Base-by-base conservation (phyloP, 1,284 basidiomycete species). In the Pholiota adiposa region DNA sequence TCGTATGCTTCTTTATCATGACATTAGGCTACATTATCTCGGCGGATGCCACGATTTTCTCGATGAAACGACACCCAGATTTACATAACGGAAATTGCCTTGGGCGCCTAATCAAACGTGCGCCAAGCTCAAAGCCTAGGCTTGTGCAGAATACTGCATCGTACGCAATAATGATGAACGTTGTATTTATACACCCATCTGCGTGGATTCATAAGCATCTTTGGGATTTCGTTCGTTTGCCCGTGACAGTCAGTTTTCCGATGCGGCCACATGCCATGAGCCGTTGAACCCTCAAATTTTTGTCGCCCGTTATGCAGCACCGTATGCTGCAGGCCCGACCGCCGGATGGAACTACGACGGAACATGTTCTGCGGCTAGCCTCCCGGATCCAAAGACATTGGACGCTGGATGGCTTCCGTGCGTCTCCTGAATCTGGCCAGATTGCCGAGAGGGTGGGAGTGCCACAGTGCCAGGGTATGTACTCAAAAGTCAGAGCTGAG, bases 61-160 rank as follows among this genome's bases (percentile, higher is more conserved):
- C n/a, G n/a, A n/a, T n/a, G n/a, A n/a, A n/a, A n/a, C n/a, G n/a
- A n/a, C n/a, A n/a, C n/a, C n/a, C n/a, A n/a, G n/a, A n/a, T n/a
- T n/a, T 11, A 12, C 6, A 46, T 16, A 46, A 3, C 23, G 23
- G 44, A n/a, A 25, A 12, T 46, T 46, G 21, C 9, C n/a, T 51
- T 51, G 49, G 29, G 49, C 49, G 49, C 49, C 19, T 51, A 51
- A 51, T 19, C 25, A 21, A 51, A 34, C 49, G 49, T 46, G 44
- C 23, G 44, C 27, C 21, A 25, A 12, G 36, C 16, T 33, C 31
- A 5, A 33, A 33, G 36, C 36, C 36, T 4, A 38, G 16, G 5
- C 11, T 31, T 31, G 11, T 31, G 29, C 29, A 31, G 4, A 11
- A 31, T n/a, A 31, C 29, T 31, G 5, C 4, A 31, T 11, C 5